Evolutionary conservation across 176 grass and related monocot species (phyloP).

Genomic region (Oropetium thomaeum): DNA sequence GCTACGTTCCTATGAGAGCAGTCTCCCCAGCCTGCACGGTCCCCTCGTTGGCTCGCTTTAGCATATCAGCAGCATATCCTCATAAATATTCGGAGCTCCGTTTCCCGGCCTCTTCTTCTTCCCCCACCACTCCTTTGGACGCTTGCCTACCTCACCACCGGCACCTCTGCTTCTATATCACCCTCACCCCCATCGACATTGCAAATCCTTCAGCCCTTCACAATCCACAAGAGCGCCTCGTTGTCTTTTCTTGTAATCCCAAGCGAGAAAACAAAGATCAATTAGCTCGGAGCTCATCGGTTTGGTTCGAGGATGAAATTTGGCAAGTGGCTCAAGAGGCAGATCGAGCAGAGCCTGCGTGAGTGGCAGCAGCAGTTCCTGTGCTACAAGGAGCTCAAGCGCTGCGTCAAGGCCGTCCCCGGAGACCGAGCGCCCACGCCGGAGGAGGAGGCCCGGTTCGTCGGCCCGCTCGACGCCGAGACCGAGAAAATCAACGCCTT

Average conservation of each 20-base stretch:
- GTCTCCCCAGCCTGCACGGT: too few species aligned
- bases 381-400: conserved; percentile 96
- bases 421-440: conserved; percentile 33
- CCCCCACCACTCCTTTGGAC: neutral
- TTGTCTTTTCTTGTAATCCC: neutral
- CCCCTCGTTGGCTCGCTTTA: conserved; percentile 11
- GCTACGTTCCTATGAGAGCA: too few species aligned
- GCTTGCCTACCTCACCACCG: neutral
- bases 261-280: neutral
- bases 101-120: neutral
- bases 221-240: neutral
- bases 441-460: conserved; percentile 54
- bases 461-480: conserved; percentile 51
- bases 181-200: neutral
- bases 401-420: conserved; percentile 46
- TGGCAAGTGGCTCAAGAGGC: conserved; percentile 73
- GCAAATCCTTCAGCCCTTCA: neutral
- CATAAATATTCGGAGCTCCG: conserved; percentile 57
- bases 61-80: conserved; percentile 62
- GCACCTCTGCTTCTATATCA: conserved; percentile 22
- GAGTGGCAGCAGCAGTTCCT: conserved; percentile 76
- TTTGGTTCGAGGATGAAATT: conserved; percentile 52
- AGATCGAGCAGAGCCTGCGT: conserved; percentile 77
- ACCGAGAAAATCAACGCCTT: conserved; percentile 80
- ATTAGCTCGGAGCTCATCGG: neutral